Conservation (phyloP, 805 yeast species). For the Yarrowia deformans region DNA sequence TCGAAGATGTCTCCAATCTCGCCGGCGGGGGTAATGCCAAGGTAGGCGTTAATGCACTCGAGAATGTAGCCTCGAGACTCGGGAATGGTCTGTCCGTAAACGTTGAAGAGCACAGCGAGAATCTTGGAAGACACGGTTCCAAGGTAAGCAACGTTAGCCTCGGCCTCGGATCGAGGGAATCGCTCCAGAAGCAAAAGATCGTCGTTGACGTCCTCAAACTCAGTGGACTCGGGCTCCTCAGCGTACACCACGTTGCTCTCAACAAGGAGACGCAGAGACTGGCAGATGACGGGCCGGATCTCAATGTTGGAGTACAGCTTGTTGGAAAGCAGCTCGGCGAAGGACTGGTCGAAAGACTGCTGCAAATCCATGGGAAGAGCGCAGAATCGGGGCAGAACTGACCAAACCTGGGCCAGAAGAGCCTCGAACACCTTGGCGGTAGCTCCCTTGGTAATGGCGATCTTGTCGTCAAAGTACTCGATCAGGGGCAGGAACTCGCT, state of each 20-base stretch:
- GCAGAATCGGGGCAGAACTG: slow-evolving; percentile 85
- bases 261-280: slow-evolving; percentile 76
- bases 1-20: slow-evolving; percentile 81
- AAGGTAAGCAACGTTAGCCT: slow-evolving; percentile 66
- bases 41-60: slow-evolving; percentile 83
- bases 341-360: slow-evolving; percentile 69
- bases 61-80: slow-evolving; percentile 83
- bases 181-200: slow-evolving; percentile 66
- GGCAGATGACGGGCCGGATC: slow-evolving; percentile 82
- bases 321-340: slow-evolving; percentile 79
- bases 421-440: slow-evolving; percentile 83
- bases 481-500: slow-evolving; percentile 69
- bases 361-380: slow-evolving; percentile 81
- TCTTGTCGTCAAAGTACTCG: slow-evolving; percentile 46
- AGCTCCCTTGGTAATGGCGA: slow-evolving; percentile 50
- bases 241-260: slow-evolving; percentile 74
- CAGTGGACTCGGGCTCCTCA: slow-evolving; percentile 56
- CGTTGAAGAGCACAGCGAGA: slow-evolving; percentile 87
- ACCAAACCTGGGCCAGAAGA: slow-evolving; percentile 90
- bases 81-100: slow-evolving; percentile 86
- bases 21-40: slow-evolving; percentile 69
- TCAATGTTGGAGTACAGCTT: slow-evolving; percentile 76
- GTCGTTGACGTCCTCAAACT: slow-evolving; percentile 52
- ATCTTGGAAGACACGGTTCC: slow-evolving; percentile 69
- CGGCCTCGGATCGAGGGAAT: slow-evolving; percentile 65